Base-by-base conservation (phyloP, 2,329 filamentous ascomycete species). In the Fusarium hainanense region DNA sequence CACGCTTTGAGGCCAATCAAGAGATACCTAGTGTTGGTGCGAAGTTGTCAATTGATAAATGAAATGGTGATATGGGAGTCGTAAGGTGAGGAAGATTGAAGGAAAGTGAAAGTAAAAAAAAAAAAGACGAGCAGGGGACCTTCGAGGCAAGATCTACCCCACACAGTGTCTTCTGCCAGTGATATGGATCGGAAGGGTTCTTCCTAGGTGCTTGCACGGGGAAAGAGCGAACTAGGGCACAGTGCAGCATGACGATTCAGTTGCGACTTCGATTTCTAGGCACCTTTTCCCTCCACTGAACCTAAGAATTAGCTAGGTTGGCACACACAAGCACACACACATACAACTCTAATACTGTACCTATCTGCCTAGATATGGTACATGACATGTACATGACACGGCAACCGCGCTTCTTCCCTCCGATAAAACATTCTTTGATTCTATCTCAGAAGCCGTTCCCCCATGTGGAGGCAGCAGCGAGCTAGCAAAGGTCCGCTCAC, bases 391-490 rank as follows among this genome's bases (percentile, higher is more conserved):
- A 54, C 42, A 47, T 61, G 34, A 40, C 42, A 60, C 37, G 43
- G 61, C 14, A 65, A 52, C 46, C 34, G 61, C 49, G 37, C 32
- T 54, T 44, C 34, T 46, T 43, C 41, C 60, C 52, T 54, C 58
- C 47, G 57, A 52, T 61, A 62, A 52, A 41, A 46, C 43, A 60
- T 59, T 63, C 58, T 63, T 27, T 28, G 49, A 18, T 23, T 40
- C 41, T 30, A 58, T 69, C 56, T 60, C 48, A 71, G 67, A 60
- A 63, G 51, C 54, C 57, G 50, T 58, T 73, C 41, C 62, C 54
- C 48, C 55, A 71, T 68, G 66, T 70, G 71, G 71, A 66, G 69
- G 55, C 63, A 63, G 69, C 56, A 68, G 63, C 41, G 42, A 58
- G 61, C 70, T 72, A 74, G 58, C 61, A 63, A 44, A 65, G 54